A percentile compares a stretch with the other conserved stretches of the same genome.
Conservation (phyloP, 768 basidiomycete genomes). For the Tubosaeta sp. region DNA sequence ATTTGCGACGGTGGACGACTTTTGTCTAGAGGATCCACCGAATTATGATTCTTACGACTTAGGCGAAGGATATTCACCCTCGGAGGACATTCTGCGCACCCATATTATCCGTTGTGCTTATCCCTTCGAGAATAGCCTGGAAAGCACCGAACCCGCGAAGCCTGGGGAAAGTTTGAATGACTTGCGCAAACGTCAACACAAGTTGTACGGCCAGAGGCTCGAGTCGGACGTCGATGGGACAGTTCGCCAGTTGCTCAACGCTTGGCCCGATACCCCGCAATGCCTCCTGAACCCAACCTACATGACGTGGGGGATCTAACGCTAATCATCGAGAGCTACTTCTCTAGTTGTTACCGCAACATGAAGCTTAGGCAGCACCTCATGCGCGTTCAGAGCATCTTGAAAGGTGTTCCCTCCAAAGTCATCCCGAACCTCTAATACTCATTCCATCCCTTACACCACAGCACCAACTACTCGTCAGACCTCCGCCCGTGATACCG, state of each 20-base stretch:
- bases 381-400: not conserved
- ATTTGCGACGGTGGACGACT: slow-evolving; percentile 17
- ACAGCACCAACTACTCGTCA: no score
- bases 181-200: not conserved
- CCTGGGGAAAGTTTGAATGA: not conserved
- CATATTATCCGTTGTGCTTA: not conserved
- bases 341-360: slow-evolving; percentile 13
- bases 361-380: slow-evolving; percentile 3
- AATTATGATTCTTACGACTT: not conserved
- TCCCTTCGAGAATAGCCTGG: slow-evolving; percentile 4
- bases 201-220: not conserved
- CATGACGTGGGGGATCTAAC: slow-evolving; percentile 5
- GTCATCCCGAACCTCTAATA: no score
- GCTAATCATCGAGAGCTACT: not conserved
- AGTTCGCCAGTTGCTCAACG: not conserved
- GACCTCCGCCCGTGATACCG: no score
- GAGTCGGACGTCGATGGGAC: not conserved
- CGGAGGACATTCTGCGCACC: not conserved
- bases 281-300: not conserved
- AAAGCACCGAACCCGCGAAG: not conserved
- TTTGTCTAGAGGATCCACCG: slow-evolving; percentile 7
- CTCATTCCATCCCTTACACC: no score
- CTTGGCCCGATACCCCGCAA: slow-evolving; percentile 7
- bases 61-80: slow-evolving; percentile 5
- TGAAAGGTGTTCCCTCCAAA: not conserved